A percentile compares a stretch with the other conserved stretches of the same genome.
Conservation (phyloP, 1,284 basidiomycete species). For the Neonothopanus nambi region DNA sequence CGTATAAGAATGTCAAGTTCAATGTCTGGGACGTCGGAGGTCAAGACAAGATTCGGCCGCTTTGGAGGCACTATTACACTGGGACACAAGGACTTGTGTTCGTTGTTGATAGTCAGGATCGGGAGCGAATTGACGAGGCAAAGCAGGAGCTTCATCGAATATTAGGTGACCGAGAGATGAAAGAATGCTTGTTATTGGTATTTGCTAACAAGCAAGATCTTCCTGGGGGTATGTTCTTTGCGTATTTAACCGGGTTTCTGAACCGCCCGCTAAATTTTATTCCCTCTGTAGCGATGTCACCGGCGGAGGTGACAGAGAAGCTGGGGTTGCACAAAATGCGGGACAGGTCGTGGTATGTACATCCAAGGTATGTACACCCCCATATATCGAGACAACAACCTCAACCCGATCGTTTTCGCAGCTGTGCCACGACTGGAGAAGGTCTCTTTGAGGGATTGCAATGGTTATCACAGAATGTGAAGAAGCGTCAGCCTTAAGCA, state of each 20-base stretch:
- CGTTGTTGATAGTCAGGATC: constrained; percentile 88
- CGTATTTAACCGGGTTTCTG: constrained; percentile 2
- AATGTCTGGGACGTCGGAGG: constrained; percentile 99
- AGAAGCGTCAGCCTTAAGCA: constrained; percentile 76
- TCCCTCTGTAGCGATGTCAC: constrained; percentile 83
- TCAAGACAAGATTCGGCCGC: constrained; percentile 96
- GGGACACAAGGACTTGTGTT: constrained; percentile 99
- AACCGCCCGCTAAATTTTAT: constrained; percentile 13
- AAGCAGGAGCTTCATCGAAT: constrained; percentile 96
- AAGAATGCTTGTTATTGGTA: constrained; percentile 93
- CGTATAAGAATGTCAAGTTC: constrained; percentile 99
- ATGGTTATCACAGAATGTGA: constrained; percentile 96
- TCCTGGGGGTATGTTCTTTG: constrained; percentile 77
- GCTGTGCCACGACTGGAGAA: constrained; percentile 95
- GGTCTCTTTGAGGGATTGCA: constrained; percentile 94
- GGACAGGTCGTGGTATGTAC: constrained; percentile 98
- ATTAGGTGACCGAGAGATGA: constrained; percentile 97
- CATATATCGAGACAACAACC: not conserved
- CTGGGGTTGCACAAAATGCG: constrained; percentile 94
- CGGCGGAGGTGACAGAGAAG: constrained; percentile 98
- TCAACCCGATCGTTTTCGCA: constrained; percentile 29
- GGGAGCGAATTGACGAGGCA: constrained; percentile 95
- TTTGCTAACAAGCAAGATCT: constrained; percentile 99
- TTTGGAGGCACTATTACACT: constrained; percentile 98
- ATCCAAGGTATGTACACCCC: constrained; percentile 75